Evolutionary conservation across 495 filamentous ascomycete species (phyloP).

Genomic region (Sordaria brevicollis): DNA sequence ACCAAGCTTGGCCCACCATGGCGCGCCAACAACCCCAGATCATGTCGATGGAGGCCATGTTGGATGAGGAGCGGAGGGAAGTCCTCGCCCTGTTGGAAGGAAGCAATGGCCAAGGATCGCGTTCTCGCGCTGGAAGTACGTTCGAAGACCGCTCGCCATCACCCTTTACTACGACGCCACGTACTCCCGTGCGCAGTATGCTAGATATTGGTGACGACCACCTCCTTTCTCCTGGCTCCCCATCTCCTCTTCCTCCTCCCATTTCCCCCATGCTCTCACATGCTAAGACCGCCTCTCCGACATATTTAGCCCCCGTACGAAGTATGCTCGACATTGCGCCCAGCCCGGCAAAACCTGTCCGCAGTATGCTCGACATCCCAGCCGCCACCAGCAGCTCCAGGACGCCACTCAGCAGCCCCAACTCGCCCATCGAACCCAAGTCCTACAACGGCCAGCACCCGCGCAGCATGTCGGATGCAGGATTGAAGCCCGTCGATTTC

Average conservation of each 20-base stretch:
- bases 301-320: conserved; percentile 35
- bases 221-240: conserved; percentile 11
- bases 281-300: conserved; percentile 14
- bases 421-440: conserved; percentile 26
- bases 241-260: background rate
- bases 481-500: conserved; percentile 31
- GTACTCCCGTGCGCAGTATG: conserved; percentile 48
- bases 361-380: conserved; percentile 31
- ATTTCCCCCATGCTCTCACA: background rate
- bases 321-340: conserved; percentile 51
- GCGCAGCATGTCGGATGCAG: conserved; percentile 43
- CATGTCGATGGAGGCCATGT: conserved; percentile 59
- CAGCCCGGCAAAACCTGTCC: conserved; percentile 22
- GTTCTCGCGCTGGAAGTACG: conserved; percentile 27
- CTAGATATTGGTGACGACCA: conserved; percentile 37
- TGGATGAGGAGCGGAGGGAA: conserved; percentile 65
- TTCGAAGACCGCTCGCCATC: conserved; percentile 33
- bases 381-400: conserved; percentile 12
- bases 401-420: conserved; percentile 26
- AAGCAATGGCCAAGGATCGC: conserved; percentile 14
- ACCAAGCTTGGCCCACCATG: conserved; percentile 15
- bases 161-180: conserved; percentile 35
- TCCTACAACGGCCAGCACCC: conserved; percentile 22
- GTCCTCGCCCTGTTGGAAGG: conserved; percentile 53
- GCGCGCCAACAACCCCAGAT: conserved; percentile 11